Evolutionary conservation across 164 flowering plant genomes (phyloP), one percentile per base, ranked within the genome.

Genomic region (Magnolia officinalis): DNA sequence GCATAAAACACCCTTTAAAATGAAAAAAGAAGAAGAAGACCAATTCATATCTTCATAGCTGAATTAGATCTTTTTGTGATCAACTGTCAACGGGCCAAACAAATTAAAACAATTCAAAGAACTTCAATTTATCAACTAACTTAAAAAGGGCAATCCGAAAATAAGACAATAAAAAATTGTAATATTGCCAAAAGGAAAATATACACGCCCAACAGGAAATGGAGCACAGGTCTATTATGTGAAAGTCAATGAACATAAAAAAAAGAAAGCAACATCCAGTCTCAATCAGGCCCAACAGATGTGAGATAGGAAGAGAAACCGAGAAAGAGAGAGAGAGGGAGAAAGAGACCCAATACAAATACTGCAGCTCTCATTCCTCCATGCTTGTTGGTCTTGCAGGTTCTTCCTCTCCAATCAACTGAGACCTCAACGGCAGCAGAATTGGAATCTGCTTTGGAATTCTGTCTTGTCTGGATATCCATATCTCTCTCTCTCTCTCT

Each of bases 361-460:
- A 82, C 75, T 63, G 99, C 97, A 80, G 99, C 96, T 81, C 72
- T 87, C 89, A 89, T 88, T 59, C 98, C 98, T 19, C 98, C 99
- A 87, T 93, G 97, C 52, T 85, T 89, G 76, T 78, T 75, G 63
- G 89, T 88, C 24, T 89, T 81, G 77, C 90, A 90, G 59, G 97
- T 86, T 85, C 91, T 83, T 26, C 98, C 97, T 87, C 91, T 88
- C 98, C 97, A 95, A 83, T 93, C 97, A 80, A 91, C 87, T n/a
- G 88, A 75, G n/a, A 50, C 86, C 65, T 81, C 84, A 55, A 55
- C 13, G 45, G 45, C 6, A 24, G 18, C 75, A 76, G 76, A 49
- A 83, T 61, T 73, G 69, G 70, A 52, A 18, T 66, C 81, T 69
- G 78, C 81, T 72, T 83, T 79, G 72, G 21, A 14, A 68, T 67